Conservation (phyloP, 306 rosid species). For the Citrullus amarus region DNA sequence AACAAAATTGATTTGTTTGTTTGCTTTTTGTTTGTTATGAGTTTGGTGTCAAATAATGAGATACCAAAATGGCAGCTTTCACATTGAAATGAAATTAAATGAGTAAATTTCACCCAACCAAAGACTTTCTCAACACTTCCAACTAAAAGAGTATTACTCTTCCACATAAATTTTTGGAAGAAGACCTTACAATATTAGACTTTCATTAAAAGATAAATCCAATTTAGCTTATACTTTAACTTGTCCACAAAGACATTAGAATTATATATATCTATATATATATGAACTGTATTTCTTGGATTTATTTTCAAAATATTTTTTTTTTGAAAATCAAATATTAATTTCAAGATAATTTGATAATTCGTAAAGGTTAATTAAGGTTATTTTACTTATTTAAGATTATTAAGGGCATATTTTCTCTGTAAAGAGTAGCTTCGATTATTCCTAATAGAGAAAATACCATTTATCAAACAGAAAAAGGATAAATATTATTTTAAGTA, state of each 20-base stretch:
- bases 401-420: too few relatives aligned
- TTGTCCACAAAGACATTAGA: too few relatives aligned
- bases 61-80: neutral
- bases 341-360: neutral
- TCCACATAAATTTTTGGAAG: neutral
- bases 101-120: neutral
- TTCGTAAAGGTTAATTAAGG: neutral
- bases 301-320: neutral
- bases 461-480: too few relatives aligned
- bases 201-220: neutral
- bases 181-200: neutral
- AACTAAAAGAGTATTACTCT: neutral
- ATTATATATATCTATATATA: too few relatives aligned
- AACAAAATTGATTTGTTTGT: neutral
- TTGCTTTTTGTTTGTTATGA: constrained; percentile 1
- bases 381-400: neutral
- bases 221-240: neutral
- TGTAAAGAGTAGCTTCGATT: too few relatives aligned
- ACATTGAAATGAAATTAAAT: neutral
- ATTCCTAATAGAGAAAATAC: too few relatives aligned
- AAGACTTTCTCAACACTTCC: neutral
- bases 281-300: too few relatives aligned
- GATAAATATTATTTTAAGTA: too few relatives aligned
- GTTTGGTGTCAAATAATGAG: neutral
- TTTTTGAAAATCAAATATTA: neutral